Conservation (phyloP, 352 stramenopile species). For the Pythium periplocum region DNA sequence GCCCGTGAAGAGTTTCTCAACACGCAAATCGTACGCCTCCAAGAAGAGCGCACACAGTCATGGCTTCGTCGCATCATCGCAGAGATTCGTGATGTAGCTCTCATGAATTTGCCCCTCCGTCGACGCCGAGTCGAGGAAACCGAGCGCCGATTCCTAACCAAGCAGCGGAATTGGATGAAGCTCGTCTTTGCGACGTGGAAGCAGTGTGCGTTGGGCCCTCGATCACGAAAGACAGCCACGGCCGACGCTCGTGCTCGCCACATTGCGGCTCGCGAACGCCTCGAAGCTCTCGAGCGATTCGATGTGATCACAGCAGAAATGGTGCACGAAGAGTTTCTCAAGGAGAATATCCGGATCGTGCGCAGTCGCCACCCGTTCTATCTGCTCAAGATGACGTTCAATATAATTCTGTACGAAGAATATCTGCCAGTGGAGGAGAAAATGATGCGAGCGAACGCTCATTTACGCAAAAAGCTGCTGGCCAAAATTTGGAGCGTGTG, state of each 20-base stretch:
- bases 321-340: slow-evolving; percentile 75
- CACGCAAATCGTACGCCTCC: slow-evolving; percentile 38
- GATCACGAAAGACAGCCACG: slow-evolving; percentile 47
- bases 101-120: slow-evolving; percentile 63
- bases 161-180: slow-evolving; percentile 32
- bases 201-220: slow-evolving; percentile 37
- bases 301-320: slow-evolving; percentile 70
- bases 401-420: slow-evolving; percentile 30
- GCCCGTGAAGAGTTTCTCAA: slow-evolving; percentile 62
- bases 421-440: slow-evolving; percentile 45
- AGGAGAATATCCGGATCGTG: slow-evolving; percentile 66
- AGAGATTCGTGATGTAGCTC: slow-evolving; percentile 59
- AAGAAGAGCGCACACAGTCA: slow-evolving; percentile 26
- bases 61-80: slow-evolving; percentile 46
- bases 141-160: slow-evolving; percentile 37
- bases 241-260: slow-evolving; percentile 40
- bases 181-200: slow-evolving; percentile 53
- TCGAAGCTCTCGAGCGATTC: slow-evolving; percentile 59
- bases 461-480: slow-evolving; percentile 32
- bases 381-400: slow-evolving; percentile 48
- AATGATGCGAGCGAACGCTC: slow-evolving; percentile 19
- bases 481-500: slow-evolving; percentile 28
- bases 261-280: slow-evolving; percentile 35
- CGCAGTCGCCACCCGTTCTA: slow-evolving; percentile 24
- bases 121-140: slow-evolving; percentile 48